Evolutionary conservation across 2,329 filamentous ascomycete species (phyloP).

Genomic region (Clonostachys byssicola): DNA sequence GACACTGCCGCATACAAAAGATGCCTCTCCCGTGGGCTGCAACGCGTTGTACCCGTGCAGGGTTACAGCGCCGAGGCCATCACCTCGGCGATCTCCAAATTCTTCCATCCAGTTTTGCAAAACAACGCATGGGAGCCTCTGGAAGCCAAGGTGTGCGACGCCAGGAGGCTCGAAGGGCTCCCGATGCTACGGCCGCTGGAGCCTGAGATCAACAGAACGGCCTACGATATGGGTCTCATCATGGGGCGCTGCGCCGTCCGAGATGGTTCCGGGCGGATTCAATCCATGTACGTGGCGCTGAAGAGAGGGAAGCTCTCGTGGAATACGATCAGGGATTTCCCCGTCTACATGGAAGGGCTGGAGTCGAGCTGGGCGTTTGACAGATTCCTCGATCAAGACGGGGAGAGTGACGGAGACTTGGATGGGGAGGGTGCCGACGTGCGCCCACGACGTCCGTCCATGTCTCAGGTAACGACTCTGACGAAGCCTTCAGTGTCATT

Average conservation of each 20-base stretch:
- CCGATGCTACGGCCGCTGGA: constrained; percentile 56
- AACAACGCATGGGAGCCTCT: constrained; percentile 52
- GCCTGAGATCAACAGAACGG: constrained; percentile 27
- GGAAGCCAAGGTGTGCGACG: constrained; percentile 55
- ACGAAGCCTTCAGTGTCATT: not conserved
- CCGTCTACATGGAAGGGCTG: constrained; percentile 44
- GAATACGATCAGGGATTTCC: constrained; percentile 43
- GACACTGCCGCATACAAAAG: constrained; percentile 58
- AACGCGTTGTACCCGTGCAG: constrained; percentile 50
- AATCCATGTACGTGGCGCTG: constrained; percentile 58
- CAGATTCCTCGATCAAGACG: constrained; percentile 35
- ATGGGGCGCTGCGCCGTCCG: constrained; percentile 50
- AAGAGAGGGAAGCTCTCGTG: constrained; percentile 49
- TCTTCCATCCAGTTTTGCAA: constrained; percentile 44
- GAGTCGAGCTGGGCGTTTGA: constrained; percentile 53
- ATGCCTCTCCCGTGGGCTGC: constrained; percentile 55
- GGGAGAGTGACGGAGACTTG: too few relatives aligned
- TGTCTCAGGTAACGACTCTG: too few relatives aligned
- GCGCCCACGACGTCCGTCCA: too few relatives aligned
- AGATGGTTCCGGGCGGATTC: constrained; percentile 48
- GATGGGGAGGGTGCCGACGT: too few relatives aligned
- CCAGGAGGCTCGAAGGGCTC: constrained; percentile 46
- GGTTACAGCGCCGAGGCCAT: constrained; percentile 46
- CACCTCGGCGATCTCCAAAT: constrained; percentile 36
- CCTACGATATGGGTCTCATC: constrained; percentile 48